Base-by-base conservation (phyloP, 129 eudicot species). In the Logfia minima region DNA sequence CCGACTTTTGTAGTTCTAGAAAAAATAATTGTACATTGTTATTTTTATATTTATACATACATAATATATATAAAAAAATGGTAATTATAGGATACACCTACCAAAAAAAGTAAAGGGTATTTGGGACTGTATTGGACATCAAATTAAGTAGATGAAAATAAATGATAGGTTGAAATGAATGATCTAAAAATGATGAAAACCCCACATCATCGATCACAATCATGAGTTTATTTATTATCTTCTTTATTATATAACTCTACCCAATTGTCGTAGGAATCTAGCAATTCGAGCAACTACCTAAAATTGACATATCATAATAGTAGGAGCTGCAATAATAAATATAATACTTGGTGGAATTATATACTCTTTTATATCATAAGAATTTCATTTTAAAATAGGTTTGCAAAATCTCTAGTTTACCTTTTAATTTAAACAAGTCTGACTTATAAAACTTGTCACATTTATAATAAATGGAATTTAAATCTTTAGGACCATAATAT, bases 151-250 rank as follows among this genome's bases (percentile, higher is more conserved):
- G 53, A 45, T 45, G 53, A 39, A 41, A 71, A 21, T 76, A 53
- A 28, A 79, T 71, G 28, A 79, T 72, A 58, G 48, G 66, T 34
- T 66, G 77, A 79, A 63, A 62, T 48, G 8, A 64, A 39, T 63
- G 67, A 78, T 63, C 73, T 34, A 63, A 72, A 72, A 79, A 62
- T 63, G 62, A 79, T 71, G 45, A 79, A 32, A 71, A 32, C 78
- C 78, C 82, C 65, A 70, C 82, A 78, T 70, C 59, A 79, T 72
- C 55, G 18, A 48, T 14, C 83, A 79, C 66, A 71, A 71, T 31
- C 78, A 51, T 48, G 72, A 72, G 78, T 63, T 71, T 71, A 48
- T 48, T 48, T 48, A 45, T 45, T 43, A 45, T 71, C 82, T 78
- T 59, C 58, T 59, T 39, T 48, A 52, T 52, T 39, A 62, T 62